These are phyloP conservation scores for Gnaphalium uliginosum DNA, from an alignment of 129 eudicot genomes.

Conservation along the genomic window DNA sequence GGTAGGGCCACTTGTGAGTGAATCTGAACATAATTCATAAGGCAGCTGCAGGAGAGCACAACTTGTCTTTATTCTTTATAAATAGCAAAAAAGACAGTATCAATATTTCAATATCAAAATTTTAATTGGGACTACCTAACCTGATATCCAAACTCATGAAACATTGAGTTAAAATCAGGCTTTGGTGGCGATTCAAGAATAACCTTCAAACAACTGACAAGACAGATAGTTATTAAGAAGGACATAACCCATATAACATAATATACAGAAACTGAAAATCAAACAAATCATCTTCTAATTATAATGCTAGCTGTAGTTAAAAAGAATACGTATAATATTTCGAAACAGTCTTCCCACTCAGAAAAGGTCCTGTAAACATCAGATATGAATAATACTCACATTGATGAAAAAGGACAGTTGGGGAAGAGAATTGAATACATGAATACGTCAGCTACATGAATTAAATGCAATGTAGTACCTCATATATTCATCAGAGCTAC, in stretches of 20 bases:
- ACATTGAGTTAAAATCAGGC: slow-evolving; percentile 75
- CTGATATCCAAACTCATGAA: slow-evolving; percentile 95
- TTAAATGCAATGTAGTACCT: not conserved
- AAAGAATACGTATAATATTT: slow-evolving; percentile 79
- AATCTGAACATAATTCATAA: slow-evolving; percentile 81
- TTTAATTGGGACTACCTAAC: slow-evolving; percentile 37
- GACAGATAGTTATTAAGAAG: not conserved
- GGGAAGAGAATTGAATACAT: slow-evolving; percentile 3
- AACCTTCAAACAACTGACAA: slow-evolving; percentile 86
- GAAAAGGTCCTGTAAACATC: slow-evolving; percentile 77
- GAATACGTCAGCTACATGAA: not conserved
- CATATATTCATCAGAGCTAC: not conserved
- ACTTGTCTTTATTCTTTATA: not conserved
- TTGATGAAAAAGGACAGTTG: slow-evolving; percentile 2
- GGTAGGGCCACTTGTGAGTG: too few relatives aligned
- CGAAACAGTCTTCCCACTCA: slow-evolving; percentile 93
- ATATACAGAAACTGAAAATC: slow-evolving; percentile 49
- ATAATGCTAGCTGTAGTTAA: slow-evolving; percentile 62
- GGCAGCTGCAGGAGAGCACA: slow-evolving; percentile 62
- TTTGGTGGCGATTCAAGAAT: slow-evolving; percentile 77
- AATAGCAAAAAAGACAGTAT: slow-evolving; percentile 15
- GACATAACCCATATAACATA: not conserved
- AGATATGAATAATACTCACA: not conserved
- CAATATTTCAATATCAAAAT: not conserved
- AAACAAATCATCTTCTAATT: not conserved